These are phyloP conservation scores for Oryza meridionalis DNA, from an alignment of 176 grass and related monocot genomes.

Conservation along the genomic window DNA sequence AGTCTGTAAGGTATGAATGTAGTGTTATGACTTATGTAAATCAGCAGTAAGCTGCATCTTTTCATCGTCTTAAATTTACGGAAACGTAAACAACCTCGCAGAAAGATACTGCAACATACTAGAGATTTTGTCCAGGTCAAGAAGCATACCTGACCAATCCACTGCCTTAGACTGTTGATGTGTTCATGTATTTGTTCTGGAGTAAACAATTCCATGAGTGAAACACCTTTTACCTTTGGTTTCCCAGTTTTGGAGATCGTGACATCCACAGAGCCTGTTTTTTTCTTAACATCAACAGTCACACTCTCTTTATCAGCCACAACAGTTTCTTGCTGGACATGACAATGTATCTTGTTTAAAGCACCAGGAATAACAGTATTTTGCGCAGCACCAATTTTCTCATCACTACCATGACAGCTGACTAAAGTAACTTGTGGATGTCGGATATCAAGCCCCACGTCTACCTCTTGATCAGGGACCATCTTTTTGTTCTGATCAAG, in stretches of 20 bases:
- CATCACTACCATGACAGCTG: conserved; percentile 41
- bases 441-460: conserved; percentile 27
- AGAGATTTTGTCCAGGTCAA: conserved; percentile 26
- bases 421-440: conserved; percentile 22
- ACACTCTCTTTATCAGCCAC: conserved; percentile 49
- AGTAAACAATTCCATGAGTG: conserved; percentile 80
- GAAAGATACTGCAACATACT: conserved; percentile 20
- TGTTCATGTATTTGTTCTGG: conserved; percentile 83
- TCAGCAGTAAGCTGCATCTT: no score
- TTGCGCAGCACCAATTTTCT: conserved; percentile 35
- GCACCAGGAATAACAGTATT: conserved; percentile 39
- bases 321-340: conserved; percentile 59
- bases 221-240: conserved; percentile 92
- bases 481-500: conserved; percentile 49
- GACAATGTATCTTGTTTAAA: conserved; percentile 33
- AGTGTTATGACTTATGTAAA: conserved; percentile 3
- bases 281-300: conserved; percentile 53
- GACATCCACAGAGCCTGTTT: conserved; percentile 46
- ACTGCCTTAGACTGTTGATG: conserved; percentile 62
- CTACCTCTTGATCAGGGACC: conserved; percentile 47
- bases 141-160: conserved; percentile 83
- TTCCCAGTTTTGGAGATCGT: conserved; percentile 59
- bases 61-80: not conserved
- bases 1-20: no score
- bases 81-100: conserved; percentile 26